Base-by-base conservation (phyloP, 768 basidiomycete species). In the Paxillus ammoniavirescens region DNA sequence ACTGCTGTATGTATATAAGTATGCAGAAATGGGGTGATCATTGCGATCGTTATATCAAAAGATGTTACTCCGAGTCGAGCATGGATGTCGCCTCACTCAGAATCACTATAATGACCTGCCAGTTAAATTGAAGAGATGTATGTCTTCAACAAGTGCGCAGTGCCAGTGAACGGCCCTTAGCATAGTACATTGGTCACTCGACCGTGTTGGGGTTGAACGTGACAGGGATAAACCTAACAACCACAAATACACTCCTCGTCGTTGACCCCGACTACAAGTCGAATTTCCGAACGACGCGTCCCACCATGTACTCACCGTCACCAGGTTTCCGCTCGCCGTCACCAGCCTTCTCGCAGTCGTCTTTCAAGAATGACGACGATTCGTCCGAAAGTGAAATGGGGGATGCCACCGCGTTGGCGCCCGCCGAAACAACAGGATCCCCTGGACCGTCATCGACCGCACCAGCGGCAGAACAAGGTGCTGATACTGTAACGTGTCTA, bases 401-500 rank as follows among this genome's bases (percentile, higher is more conserved):
- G 4, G 60, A 61, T n/a, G 35, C 50, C 17, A 56, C 58, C 13
- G 37, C 54, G 1, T 47, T 50, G 2, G 61, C 55, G 15, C 62
- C 35, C 15, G 49, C 21, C 21, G 21, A 67, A 28, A 26, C 52
- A n/a, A 8, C 58, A 18, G 55, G 51, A 4, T 63, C 65, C 2
- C 61, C 71, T 45, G 54, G 63, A 14, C 58, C 66, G 41, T 56
- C 61, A 49, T 50, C 63, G 30, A 30, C 64, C 41, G 57, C 63
- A 35, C 53, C 58, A 4, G 23, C 51, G 6, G 52, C 56, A 31
- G 56, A 66, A 15, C 63, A 62, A 28, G 59, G 47, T 37, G 76
- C 71, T 12, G 87, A 89, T 63, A 83, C 80, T 26, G 86, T 84
- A 56, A 83, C 80, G 28, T 96, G 93, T 72, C 81, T 81, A 50